phyloP scores from a whole-genome alignment of 2,329 filamentous ascomycete genomes.

The Endoconidiophora laricicola region DNA sequence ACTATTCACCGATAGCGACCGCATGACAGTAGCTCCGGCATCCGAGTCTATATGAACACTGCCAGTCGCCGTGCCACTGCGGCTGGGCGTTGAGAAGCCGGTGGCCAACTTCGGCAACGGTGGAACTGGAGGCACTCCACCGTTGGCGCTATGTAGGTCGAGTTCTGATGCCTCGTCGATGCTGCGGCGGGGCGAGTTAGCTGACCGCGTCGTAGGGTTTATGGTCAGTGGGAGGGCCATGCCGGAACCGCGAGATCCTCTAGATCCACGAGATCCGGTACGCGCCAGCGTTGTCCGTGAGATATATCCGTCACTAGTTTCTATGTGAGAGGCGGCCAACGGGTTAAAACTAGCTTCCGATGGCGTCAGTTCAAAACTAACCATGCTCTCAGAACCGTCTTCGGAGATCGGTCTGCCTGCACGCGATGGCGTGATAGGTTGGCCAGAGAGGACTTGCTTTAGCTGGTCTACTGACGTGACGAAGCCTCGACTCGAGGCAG shows the following conservation, averaged over 20 bases:
- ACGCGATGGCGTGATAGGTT: slow-evolving; percentile 22
- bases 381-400: slow-evolving; percentile 50
- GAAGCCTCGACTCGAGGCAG: slow-evolving; percentile 29
- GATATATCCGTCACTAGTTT: slow-evolving; percentile 7
- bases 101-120: slow-evolving; percentile 29
- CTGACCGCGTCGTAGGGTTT: slow-evolving; percentile 21
- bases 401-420: slow-evolving; percentile 24
- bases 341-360: slow-evolving; percentile 49
- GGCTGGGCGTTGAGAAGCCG: slow-evolving; percentile 10
- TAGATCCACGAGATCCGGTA: slow-evolving; percentile 18
- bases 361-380: slow-evolving; percentile 51
- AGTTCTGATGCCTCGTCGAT: slow-evolving; percentile 16
- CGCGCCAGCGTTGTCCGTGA: slow-evolving; percentile 20
- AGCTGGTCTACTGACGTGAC: slow-evolving; percentile 48
- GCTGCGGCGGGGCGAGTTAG: slow-evolving; percentile 14
- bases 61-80: slow-evolving; percentile 11
- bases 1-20: slow-evolving; percentile 7
- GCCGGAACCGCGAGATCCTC: slow-evolving; percentile 12
- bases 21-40: slow-evolving; percentile 1
- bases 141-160: slow-evolving; percentile 17
- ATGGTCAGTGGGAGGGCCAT: slow-evolving; percentile 23
- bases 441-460: slow-evolving; percentile 42
- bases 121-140: slow-evolving; percentile 38
- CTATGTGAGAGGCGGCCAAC: slow-evolving; percentile 16
- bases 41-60: neutral